These are phyloP conservation scores for Boletus huronensis DNA, from an alignment of 768 basidiomycete genomes.

Conservation along the genomic window DNA sequence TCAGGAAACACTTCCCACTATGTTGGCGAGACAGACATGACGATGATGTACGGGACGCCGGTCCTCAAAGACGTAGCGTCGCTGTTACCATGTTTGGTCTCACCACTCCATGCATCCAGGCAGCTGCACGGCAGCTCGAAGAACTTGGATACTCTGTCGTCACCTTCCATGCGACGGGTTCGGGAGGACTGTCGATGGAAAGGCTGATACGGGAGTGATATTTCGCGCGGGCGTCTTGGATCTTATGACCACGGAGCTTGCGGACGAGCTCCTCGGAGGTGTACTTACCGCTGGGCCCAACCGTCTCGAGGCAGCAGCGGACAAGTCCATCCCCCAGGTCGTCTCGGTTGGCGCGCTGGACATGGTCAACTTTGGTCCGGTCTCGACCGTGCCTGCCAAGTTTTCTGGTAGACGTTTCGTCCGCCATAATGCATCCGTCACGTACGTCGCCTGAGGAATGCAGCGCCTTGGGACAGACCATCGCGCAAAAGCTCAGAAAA, in stretches of 20 bases:
- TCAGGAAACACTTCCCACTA: conserved; percentile 25
- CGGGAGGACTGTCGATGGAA: conserved; percentile 32
- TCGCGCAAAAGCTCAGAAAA: conserved; percentile 19
- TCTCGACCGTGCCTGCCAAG: conserved; percentile 19
- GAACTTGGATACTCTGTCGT: conserved; percentile 24
- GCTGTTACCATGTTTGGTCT: conserved; percentile 31
- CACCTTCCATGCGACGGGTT: conserved; percentile 27
- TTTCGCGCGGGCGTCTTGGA: conserved; percentile 29
- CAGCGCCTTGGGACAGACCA: conserved; percentile 17
- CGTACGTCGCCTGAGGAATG: conserved; percentile 28
- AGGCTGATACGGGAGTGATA: conserved; percentile 22
- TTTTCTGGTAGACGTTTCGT: conserved; percentile 18
- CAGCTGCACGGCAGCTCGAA: conserved; percentile 22
- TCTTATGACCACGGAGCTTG: conserved; percentile 34
- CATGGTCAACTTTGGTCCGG: conserved; percentile 34
- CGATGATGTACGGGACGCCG: conserved; percentile 25
- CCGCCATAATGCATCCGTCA: conserved; percentile 29
- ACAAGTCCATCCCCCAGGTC: conserved; percentile 24
- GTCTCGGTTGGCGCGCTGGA: conserved; percentile 33
- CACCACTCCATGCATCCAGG: conserved; percentile 20
- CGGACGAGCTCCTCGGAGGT: conserved; percentile 31
- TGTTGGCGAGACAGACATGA: conserved; percentile 31
- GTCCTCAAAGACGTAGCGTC: conserved; percentile 2
- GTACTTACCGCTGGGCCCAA: conserved; percentile 26
- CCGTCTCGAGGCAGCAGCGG: conserved; percentile 26